Base-by-base conservation (phyloP, 2,329 filamentous ascomycete species). In the Cytospora chrysosperma region DNA sequence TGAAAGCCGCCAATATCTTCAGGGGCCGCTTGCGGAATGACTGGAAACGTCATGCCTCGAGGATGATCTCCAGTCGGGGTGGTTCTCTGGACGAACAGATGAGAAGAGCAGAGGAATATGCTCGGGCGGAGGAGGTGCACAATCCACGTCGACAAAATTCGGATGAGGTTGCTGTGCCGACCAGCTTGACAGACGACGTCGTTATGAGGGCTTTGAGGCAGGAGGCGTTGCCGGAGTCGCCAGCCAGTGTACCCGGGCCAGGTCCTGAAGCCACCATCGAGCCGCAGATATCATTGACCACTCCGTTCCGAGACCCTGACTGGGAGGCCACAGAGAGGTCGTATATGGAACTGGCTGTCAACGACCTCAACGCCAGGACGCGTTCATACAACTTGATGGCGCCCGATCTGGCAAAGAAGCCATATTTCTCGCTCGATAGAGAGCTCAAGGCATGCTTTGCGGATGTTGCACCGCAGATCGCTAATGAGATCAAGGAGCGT, bases 321-420 rank as follows among this genome's bases (percentile, higher is more conserved):
- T 97, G 94, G 89, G 85, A 95, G 67, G 76, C 80, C 24, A 83
- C 85, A 7, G 92, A 98, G 75, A 77, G 79, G 4, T 81, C 88
- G 8, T 98, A 96, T 76, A 87, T 93, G 73, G 85, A 84, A 47
- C 82, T 95, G 6, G 86, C 91, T 6, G 84, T 99, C 68, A 83
- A 85, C 54, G 87, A 91, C 62, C 85, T 98, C 62, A 98, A 98
- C 75, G 76, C 78, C 32, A 81, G 96, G 56, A 89, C 92, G 9
- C 86, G 95, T 28, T 91, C 91, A 17, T 99, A 99, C 79, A 98
- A 98, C 70, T 85, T 98, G 3, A 94, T 96, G 87, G 94, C 95
- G 0, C 95, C 95, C 0, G 89, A 92, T 61, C 82, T 97, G 1
- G 93, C 94, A 2, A 96, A 95, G 77, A 97, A 97, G 75, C 92